These are phyloP conservation scores for Podosphaera fusca DNA, from an alignment of 2,329 filamentous ascomycete species.

Conservation along the genomic window DNA sequence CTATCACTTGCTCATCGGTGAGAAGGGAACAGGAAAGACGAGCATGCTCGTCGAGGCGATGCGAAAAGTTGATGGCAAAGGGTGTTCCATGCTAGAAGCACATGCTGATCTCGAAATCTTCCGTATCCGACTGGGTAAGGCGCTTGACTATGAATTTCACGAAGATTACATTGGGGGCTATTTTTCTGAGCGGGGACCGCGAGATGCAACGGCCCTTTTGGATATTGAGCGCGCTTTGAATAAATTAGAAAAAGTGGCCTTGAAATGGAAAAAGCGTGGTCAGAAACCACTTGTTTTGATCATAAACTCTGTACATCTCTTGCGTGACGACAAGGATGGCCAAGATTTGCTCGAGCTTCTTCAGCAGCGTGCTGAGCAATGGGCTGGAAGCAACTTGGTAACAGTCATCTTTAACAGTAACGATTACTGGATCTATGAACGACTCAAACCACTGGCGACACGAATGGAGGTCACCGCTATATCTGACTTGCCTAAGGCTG, in stretches of 20 bases:
- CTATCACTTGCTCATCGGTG: conserved; percentile 78
- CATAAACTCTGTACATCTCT: conserved; percentile 78
- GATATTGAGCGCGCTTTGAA: conserved; percentile 95
- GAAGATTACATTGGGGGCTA: conserved; percentile 95
- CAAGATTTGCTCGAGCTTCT: conserved; percentile 80
- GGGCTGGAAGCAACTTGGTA: conserved; percentile 77
- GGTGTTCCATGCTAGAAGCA: conserved; percentile 86
- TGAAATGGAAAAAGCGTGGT: conserved; percentile 36
- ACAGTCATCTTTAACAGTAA: conserved; percentile 91
- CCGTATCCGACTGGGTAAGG: conserved; percentile 74
- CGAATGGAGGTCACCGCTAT: conserved; percentile 87
- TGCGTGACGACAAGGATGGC: conserved; percentile 83
- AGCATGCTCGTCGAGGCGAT: conserved; percentile 93
- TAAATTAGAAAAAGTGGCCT: conserved; percentile 87
- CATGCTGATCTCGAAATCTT: conserved; percentile 92
- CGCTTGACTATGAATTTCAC: conserved; percentile 87
- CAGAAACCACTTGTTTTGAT: conserved; percentile 67
- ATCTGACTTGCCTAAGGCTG: conserved; percentile 54
- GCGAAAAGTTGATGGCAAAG: conserved; percentile 73
- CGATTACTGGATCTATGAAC: conserved; percentile 96
- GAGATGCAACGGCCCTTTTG: conserved; percentile 74
- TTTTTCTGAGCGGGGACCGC: conserved; percentile 79
- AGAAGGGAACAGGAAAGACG: conserved; percentile 91
- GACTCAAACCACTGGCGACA: conserved; percentile 75
- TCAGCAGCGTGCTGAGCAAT: conserved; percentile 87